Evolutionary conservation across 148 eudicot species (phyloP), one percentile per base, ranked within the genome.

Genomic region (Fagopyrum tataricum): DNA sequence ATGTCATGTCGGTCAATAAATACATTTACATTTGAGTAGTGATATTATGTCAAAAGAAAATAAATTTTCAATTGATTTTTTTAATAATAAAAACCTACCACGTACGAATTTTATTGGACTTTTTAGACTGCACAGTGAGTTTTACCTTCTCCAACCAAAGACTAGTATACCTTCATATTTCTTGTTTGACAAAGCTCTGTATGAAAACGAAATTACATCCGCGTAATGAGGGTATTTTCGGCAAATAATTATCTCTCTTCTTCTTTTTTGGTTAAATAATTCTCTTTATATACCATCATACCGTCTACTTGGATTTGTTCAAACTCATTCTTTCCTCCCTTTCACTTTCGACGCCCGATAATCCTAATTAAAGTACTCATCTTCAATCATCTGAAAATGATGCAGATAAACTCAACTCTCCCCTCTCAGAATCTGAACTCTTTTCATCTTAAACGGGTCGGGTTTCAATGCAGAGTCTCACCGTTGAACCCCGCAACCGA

Each of bases 401-500:
- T 64, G 69, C 69, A 64, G 20, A 64, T 64, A 6, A 64, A 10
- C 44, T 39, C 69, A 37, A 64, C 69, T 0, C 69, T 64, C 0
- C 69, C 69, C 69, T 64, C 69, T 3, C 44, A 64, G 3, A 64
- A 64, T 37, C 10, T 64, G 0, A 64, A 39, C 44, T 64, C 69
- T 5, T 64, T 64, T 20, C 44, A 64, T 10, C 20, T 64, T 0
- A 64, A 64, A 31, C 69, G 69, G 69, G 69, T 37, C 69, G 69
- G 69, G 10, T 64, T 64, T n/a, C 69, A 64, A 13, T 64, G 44
- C 69, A 12, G 69, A 5, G 43, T 43, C 7, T 31, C 43, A n/a
- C 69, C 69, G 4, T 5, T 64, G 4, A 64, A 64, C 18, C 69
- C 69, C 43, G 69, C 84, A 20, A 75, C 87, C 21, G 84, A 82